Conservation (phyloP, 176 grass and related monocot genomes). For the Puya raimondii region DNA sequence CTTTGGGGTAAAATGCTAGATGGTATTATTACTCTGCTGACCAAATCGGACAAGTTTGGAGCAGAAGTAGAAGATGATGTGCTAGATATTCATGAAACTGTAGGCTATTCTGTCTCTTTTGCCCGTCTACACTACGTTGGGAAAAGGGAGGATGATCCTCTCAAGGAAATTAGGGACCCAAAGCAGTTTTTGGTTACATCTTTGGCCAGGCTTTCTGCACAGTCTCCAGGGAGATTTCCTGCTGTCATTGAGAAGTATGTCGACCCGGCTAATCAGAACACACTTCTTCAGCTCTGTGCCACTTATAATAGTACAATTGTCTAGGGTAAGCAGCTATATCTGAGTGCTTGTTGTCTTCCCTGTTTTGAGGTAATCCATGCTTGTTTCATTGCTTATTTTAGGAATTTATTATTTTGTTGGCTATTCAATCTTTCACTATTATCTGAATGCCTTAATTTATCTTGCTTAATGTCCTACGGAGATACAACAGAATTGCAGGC, state of each 20-base stretch:
- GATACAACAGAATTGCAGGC: too few relatives aligned
- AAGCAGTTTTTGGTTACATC: slow-evolving; percentile 78
- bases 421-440: background rate
- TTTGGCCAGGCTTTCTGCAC: slow-evolving; percentile 51
- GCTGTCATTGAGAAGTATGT: slow-evolving; percentile 67
- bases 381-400: background rate
- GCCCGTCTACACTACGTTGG: slow-evolving; percentile 81
- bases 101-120: slow-evolving; percentile 82
- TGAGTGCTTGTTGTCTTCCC: background rate
- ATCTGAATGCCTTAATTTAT: background rate
- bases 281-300: slow-evolving; percentile 68
- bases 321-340: slow-evolving; percentile 51
- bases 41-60: slow-evolving; percentile 55
- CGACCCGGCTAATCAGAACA: slow-evolving; percentile 58
- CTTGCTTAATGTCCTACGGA: background rate
- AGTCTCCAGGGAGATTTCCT: slow-evolving; percentile 70
- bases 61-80: slow-evolving; percentile 49
- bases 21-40: slow-evolving; percentile 48
- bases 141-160: slow-evolving; percentile 79
- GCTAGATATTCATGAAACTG: slow-evolving; percentile 47
- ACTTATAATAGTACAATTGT: slow-evolving; percentile 71
- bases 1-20: slow-evolving; percentile 84
- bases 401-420: background rate
- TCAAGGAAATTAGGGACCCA: slow-evolving; percentile 84
- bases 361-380: background rate